Base-by-base conservation (phyloP, 768 basidiomycete species). In the Hemileccinum impolitum region DNA sequence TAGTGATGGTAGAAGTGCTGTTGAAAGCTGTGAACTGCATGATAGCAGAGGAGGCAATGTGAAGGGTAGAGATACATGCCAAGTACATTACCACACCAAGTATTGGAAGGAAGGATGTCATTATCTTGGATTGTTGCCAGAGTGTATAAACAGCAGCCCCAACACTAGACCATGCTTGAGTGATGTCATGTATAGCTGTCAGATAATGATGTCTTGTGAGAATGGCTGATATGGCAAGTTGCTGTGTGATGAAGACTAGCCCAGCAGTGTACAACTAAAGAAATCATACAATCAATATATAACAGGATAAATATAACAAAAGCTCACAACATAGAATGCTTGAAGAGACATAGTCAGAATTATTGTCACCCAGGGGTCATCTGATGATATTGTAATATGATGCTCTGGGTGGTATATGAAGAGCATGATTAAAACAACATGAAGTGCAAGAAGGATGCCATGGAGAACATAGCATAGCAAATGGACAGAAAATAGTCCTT, bases 161-260 rank as follows among this genome's bases (percentile, higher is more conserved):
- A 43, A 58, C 48, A 0, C 64, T 59, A 14, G 43, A 44, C 63
- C 63, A 64, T 13, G 64, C 58, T 3, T 38, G 28, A 36, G 47
- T 4, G 7, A 52, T 28, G 35, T 64, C 62, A 45, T 64, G 60
- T 1, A 58, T 37, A 28, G 45, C 32, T 26, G 63, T 63, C 28
- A 30, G 28, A 30, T 30, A 30, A 30, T 30, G 28, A 30, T 30
- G 28, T 30, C 9, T 30, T 2, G 11, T 8, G 28, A 30, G 28
- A 8, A 30, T 12, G 7, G 28, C 28, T 30, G 28, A 30, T 30
- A 51, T 28, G 7, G 58, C 47, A 14, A 60, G 50, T 13, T 50
- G 51, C 14, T 64, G 63, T 17, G 51, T 52, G 1, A 62, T 12
- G 23, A 53, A 57, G 8, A 63, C 53, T 23, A 63, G 50, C 6